These are phyloP conservation scores for Amanita exitialis DNA, from an alignment of 768 basidiomycete species.

Conservation along the genomic window DNA sequence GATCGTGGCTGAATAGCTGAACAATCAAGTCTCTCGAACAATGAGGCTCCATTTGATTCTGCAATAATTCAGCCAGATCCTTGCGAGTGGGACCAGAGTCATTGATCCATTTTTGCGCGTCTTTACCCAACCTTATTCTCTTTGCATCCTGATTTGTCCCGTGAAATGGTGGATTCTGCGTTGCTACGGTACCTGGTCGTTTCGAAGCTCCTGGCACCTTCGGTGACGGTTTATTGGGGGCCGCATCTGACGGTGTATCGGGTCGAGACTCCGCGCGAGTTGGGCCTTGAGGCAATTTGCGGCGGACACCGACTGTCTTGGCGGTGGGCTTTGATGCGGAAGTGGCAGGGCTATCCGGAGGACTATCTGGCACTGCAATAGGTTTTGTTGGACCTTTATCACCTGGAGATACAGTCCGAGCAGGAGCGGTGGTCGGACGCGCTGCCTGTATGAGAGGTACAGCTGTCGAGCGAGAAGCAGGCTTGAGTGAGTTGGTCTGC, in stretches of 20 bases:
- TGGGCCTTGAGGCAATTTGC: constrained; percentile 57
- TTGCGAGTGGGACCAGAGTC: constrained; percentile 77
- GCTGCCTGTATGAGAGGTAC: constrained; percentile 86
- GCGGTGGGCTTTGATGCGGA: constrained; percentile 28
- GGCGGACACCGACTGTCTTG: constrained; percentile 58
- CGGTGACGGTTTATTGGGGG: constrained; percentile 22
- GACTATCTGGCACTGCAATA: constrained; percentile 15
- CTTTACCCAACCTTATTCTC: constrained; percentile 59
- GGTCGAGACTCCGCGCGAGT: constrained; percentile 41
- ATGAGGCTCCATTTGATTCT: constrained; percentile 87
- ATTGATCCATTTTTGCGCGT: constrained; percentile 75
- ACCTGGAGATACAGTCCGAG: constrained; percentile 12
- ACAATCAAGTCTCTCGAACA: constrained; percentile 65
- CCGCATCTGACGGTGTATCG: constrained; percentile 27
- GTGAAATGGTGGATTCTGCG: constrained; percentile 27
- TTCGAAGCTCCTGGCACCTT: constrained; percentile 31
- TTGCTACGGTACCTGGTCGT: constrained; percentile 26
- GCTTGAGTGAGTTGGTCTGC: constrained; percentile 79
- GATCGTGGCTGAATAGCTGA: constrained; percentile 89
- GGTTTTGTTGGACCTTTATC: constrained; percentile 17
- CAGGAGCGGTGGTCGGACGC: constrained; percentile 31
- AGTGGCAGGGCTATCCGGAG: constrained; percentile 34
- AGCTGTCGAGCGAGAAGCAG: constrained; percentile 80
- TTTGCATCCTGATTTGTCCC: constrained; percentile 54
- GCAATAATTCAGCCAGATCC: constrained; percentile 79